phyloP scores from a whole-genome alignment of 345 rosid genomes.

The Leavenworthia alabamica region DNA sequence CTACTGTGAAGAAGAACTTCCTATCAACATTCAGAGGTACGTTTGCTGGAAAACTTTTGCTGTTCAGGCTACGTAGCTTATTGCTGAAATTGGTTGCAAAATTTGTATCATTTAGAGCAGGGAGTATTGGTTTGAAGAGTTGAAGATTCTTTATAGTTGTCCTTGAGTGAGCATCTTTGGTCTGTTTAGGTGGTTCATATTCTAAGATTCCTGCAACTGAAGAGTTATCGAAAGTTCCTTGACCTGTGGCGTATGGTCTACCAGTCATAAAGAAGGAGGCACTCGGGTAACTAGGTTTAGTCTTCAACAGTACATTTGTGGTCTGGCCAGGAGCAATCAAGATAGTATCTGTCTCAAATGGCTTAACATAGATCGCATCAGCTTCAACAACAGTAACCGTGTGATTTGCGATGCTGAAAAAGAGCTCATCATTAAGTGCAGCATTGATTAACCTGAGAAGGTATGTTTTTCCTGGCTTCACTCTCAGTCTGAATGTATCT shows the following conservation, averaged over 20 bases:
- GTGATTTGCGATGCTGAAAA: constrained; percentile 37
- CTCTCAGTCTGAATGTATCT: constrained; percentile 35
- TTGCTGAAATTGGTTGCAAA: constrained; percentile 41
- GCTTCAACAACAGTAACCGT: constrained; percentile 35
- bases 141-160: constrained; percentile 35
- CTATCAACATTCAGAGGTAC: constrained; percentile 48
- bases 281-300: constrained; percentile 27
- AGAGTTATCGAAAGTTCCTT: constrained; percentile 44
- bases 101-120: constrained; percentile 49
- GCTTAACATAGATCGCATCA: constrained; percentile 35
- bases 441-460: constrained; percentile 37
- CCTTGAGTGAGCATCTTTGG: constrained; percentile 16
- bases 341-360: constrained; percentile 33
- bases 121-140: constrained; percentile 43
- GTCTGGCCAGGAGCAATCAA: constrained; percentile 37
- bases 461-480: constrained; percentile 37
- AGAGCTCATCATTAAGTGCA: constrained; percentile 37
- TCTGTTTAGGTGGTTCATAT: constrained; percentile 27
- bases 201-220: constrained; percentile 35
- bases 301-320: constrained; percentile 30
- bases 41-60: constrained; percentile 42
- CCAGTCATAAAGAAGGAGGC: constrained; percentile 52
- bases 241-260: constrained; percentile 61
- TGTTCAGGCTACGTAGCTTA: constrained; percentile 47
- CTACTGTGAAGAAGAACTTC: constrained; percentile 47